phyloP scores from a whole-genome alignment of 495 filamentous ascomycete species.

The Xylaria grammica region DNA sequence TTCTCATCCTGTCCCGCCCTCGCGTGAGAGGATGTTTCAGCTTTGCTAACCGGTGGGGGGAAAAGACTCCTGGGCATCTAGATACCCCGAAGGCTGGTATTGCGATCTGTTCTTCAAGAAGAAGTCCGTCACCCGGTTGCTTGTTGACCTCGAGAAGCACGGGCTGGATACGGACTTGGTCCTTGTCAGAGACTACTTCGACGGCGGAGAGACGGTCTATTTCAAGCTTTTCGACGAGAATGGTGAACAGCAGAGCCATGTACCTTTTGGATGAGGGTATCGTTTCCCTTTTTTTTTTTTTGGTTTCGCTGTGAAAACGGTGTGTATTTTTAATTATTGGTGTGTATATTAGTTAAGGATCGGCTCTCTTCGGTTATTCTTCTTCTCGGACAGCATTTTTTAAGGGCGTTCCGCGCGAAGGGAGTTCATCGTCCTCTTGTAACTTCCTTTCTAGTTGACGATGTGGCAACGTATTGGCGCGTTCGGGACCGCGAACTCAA shows the following conservation, averaged over 20 bases:
- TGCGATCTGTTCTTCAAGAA: constrained; percentile 26
- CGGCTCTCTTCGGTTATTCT: too few relatives aligned
- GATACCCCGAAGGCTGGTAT: constrained; percentile 17
- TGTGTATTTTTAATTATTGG: too few relatives aligned
- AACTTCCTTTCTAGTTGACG: too few relatives aligned
- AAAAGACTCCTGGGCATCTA: constrained; percentile 3
- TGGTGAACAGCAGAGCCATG: neutral
- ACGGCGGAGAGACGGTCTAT: neutral
- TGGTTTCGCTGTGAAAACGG: too few relatives aligned
- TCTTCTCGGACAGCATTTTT: too few relatives aligned
- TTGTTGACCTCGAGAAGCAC: constrained; percentile 23
- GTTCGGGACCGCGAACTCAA: too few relatives aligned
- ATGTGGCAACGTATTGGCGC: too few relatives aligned
- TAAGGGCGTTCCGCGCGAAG: too few relatives aligned
- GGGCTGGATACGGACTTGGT: constrained; percentile 4
- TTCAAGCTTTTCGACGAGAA: neutral
- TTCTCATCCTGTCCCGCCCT: neutral
- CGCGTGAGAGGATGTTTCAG: neutral
- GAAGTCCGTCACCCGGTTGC: constrained; percentile 22
- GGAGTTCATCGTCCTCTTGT: too few relatives aligned
- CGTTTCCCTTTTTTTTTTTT: neutral
- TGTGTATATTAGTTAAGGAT: too few relatives aligned
- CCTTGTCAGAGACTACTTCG: neutral
- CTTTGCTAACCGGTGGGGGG: constrained; percentile 14
- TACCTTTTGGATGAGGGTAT: neutral